These are phyloP conservation scores for Sesbania bispinosa DNA, from an alignment of 306 rosid species.

Conservation along the genomic window DNA sequence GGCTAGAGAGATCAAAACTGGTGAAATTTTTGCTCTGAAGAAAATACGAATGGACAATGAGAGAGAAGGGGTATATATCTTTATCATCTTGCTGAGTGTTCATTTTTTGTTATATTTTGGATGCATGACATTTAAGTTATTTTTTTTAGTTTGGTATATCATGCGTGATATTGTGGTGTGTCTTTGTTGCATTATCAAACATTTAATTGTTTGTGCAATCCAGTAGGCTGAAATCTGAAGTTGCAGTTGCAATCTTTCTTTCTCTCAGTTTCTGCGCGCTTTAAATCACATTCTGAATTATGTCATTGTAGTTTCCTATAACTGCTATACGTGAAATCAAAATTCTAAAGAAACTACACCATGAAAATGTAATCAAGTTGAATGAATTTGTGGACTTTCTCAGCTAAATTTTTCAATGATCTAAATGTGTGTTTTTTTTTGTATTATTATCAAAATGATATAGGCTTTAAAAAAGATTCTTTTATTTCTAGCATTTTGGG, in stretches of 20 bases:
- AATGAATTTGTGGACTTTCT: slow-evolving; percentile 69
- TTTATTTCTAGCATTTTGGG: neutral
- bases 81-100: neutral
- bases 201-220: neutral
- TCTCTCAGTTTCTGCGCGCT: neutral
- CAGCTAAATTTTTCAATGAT: slow-evolving; percentile 38
- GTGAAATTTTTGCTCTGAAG: slow-evolving; percentile 77
- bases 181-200: neutral
- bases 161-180: neutral
- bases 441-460: neutral
- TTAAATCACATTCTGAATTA: slow-evolving; percentile 6
- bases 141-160: neutral
- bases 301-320: slow-evolving; percentile 56
- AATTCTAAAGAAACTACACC: slow-evolving; percentile 66
- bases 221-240: neutral
- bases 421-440: neutral
- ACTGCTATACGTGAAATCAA: slow-evolving; percentile 76
- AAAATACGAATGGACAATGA: slow-evolving; percentile 73
- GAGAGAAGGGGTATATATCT: slow-evolving; percentile 66
- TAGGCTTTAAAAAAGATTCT: neutral
- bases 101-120: neutral
- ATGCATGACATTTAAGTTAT: no score
- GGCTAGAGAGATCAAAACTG: slow-evolving; percentile 62
- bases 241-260: neutral
- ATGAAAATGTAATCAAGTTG: slow-evolving; percentile 64